Evolutionary conservation across 139 green algal genomes (phyloP).

Genomic region (Deuterostichococcus epilithicus): DNA sequence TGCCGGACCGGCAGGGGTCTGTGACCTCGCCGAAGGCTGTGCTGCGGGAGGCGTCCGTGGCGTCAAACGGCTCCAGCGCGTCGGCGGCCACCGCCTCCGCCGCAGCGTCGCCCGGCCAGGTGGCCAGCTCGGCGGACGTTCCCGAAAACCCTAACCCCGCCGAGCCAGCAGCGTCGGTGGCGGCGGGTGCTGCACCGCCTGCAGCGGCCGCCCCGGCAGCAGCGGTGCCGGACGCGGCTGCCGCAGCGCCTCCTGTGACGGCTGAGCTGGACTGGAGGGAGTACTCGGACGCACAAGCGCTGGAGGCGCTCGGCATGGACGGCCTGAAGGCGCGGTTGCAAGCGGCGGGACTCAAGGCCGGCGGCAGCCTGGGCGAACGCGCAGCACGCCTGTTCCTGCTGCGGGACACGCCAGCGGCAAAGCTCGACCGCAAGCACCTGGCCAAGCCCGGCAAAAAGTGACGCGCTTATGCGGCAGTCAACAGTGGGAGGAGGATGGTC

Average conservation of each 20-base stretch:
- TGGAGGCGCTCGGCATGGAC: constrained; percentile 39
- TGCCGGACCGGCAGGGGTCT: background rate
- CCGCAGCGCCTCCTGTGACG: background rate
- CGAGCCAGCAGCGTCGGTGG: background rate
- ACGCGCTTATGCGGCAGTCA: background rate
- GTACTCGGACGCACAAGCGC: constrained; percentile 31
- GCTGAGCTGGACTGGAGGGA: constrained; percentile 19
- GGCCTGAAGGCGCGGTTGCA: constrained; percentile 43
- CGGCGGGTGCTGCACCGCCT: background rate
- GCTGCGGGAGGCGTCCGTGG: background rate
- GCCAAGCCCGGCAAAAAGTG: constrained; percentile 25
- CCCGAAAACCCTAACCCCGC: no score
- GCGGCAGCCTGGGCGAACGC: constrained; percentile 56
- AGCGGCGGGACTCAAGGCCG: constrained; percentile 57
- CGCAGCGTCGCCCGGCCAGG: background rate
- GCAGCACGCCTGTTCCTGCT: constrained; percentile 57
- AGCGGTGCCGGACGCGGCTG: background rate
- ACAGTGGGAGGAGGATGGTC: no score
- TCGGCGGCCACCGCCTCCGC: background rate
- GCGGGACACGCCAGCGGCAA: constrained; percentile 29
- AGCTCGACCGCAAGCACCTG: constrained; percentile 39
- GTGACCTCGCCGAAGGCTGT: background rate
- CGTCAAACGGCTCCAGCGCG: background rate
- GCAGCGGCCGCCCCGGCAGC: background rate
- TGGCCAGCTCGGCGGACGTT: background rate